Base-by-base conservation (phyloP, 805 yeast genomes). In the Saccharomycopsis babjevae region DNA sequence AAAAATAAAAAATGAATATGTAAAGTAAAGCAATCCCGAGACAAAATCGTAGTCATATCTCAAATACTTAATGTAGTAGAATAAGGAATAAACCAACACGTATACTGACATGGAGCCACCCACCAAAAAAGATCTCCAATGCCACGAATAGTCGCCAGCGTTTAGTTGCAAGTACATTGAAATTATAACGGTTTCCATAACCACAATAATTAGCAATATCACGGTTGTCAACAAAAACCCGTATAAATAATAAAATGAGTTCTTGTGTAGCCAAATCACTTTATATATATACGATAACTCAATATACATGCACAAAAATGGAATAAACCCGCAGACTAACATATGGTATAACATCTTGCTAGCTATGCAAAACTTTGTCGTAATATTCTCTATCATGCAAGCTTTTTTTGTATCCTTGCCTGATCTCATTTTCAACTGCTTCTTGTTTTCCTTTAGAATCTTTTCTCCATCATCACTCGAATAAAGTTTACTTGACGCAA, bases 241-340 rank as follows among this genome's bases (percentile, higher is more conserved):
- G 71, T 87, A 89, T 80, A 84, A 81, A 74, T 84, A 87, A 71
- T 87, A 88, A 68, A 83, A 88, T 2, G 92, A 82, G 0, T 91
- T 82, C 70, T 86, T 86, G 67, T 88, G 91, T 61, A 85, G 74
- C 93, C 96, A 89, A 11, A 89, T 76, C 1, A 92, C 82, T 70
- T 88, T 83, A 74, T 87, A 84, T 34, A 89, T 79, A 70, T 84
- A 86, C 60, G 83, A 73, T 62, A 90, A 74, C 68, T 90, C 96
- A 60, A 88, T 90, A 68, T 85, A 86, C n/a, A 88, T 84, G 13
- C 89, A 83, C 18, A 86, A 84, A 69, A 89, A 90, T 40, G 97
- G 96, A 57, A 88, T 78, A 22, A 85, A 57, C 1, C 97, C 97
- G 67, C 86, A 85, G 0, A 80, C 66, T 5, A 80, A 74, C 1